phyloP scores from a whole-genome alignment of 2,329 filamentous ascomycete species.

The Alternaria sp. region DNA sequence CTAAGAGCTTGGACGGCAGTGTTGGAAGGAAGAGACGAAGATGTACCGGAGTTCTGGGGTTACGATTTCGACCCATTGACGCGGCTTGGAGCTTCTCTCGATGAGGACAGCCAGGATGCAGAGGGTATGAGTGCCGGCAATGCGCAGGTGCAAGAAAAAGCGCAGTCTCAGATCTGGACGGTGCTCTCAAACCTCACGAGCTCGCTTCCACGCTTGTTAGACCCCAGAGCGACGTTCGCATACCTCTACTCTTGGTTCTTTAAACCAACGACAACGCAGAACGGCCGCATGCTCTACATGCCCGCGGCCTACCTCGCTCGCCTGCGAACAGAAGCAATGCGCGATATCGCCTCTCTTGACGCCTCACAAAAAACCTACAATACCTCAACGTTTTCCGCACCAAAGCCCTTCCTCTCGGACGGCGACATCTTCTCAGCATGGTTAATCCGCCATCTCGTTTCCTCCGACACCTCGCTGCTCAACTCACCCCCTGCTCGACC shows the following conservation, averaged over 20 bases:
- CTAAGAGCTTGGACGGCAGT: slow-evolving; percentile 30
- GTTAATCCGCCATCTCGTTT: slow-evolving; percentile 13
- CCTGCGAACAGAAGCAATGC: slow-evolving; percentile 15
- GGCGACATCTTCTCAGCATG: slow-evolving; percentile 26
- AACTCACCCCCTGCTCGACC: slow-evolving; percentile 7
- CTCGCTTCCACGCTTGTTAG: not conserved
- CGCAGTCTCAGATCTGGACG: not conserved
- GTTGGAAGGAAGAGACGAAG: slow-evolving; percentile 28
- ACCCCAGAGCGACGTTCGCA: not conserved
- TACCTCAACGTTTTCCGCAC: slow-evolving; percentile 3
- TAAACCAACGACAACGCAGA: not conserved
- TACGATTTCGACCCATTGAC: slow-evolving; percentile 27
- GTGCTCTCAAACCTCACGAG: not conserved
- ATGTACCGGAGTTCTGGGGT: slow-evolving; percentile 20
- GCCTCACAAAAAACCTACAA: slow-evolving; percentile 8
- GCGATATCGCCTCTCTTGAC: slow-evolving; percentile 8
- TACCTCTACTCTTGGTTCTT: not conserved
- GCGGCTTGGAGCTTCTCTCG: slow-evolving; percentile 10
- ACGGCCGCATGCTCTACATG: slow-evolving; percentile 18
- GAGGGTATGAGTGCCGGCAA: not conserved
- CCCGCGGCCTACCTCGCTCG: slow-evolving; percentile 20
- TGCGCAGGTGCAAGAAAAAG: not conserved
- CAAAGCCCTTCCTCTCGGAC: slow-evolving; percentile 28
- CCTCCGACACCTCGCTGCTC: slow-evolving; percentile 9
- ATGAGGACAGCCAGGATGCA: slow-evolving; percentile 18